Percentiles rank a stretch among this genome's conserved stretches.
phyloP scores from a whole-genome alignment of 2,329 filamentous ascomycete species.

The Neofusicoccum ribis region DNA sequence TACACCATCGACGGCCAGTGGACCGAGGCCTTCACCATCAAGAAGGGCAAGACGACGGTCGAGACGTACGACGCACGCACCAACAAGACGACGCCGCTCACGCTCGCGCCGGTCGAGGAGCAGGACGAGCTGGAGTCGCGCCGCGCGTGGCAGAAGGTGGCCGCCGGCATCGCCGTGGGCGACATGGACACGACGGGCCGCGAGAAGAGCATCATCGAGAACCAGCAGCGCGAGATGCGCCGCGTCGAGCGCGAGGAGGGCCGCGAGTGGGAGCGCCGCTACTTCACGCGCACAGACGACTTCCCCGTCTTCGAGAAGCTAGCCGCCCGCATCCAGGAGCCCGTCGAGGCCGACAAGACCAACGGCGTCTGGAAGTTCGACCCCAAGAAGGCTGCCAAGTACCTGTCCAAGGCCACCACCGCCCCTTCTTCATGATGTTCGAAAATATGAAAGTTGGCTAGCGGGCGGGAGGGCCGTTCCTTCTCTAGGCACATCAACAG shows the following conservation, averaged over 20 bases:
- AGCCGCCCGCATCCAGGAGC: constrained; percentile 45
- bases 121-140: constrained; percentile 88
- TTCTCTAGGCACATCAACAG: no score
- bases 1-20: constrained; percentile 90
- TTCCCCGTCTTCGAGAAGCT: constrained; percentile 51
- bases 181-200: constrained; percentile 78
- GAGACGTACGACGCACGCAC: constrained; percentile 50
- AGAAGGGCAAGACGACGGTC: constrained; percentile 49
- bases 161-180: constrained; percentile 73
- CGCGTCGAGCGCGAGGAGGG: constrained; percentile 74
- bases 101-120: constrained; percentile 69
- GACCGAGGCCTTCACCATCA: constrained; percentile 80
- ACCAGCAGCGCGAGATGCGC: constrained; percentile 76
- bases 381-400: constrained; percentile 44
- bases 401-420: constrained; percentile 4
- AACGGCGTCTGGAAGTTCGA: constrained; percentile 72
- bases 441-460: neutral
- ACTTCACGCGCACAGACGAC: constrained; percentile 61
- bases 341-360: constrained; percentile 64
- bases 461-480: neutral
- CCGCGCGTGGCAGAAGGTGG: constrained; percentile 84
- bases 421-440: neutral
- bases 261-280: constrained; percentile 76
- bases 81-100: constrained; percentile 63
- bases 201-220: constrained; percentile 89